Percentiles rank a stretch among this genome's conserved stretches.
These are phyloP conservation scores for Cardiospermum halicacabum DNA, from an alignment of 345 rosid species.

Conservation along the genomic window DNA sequence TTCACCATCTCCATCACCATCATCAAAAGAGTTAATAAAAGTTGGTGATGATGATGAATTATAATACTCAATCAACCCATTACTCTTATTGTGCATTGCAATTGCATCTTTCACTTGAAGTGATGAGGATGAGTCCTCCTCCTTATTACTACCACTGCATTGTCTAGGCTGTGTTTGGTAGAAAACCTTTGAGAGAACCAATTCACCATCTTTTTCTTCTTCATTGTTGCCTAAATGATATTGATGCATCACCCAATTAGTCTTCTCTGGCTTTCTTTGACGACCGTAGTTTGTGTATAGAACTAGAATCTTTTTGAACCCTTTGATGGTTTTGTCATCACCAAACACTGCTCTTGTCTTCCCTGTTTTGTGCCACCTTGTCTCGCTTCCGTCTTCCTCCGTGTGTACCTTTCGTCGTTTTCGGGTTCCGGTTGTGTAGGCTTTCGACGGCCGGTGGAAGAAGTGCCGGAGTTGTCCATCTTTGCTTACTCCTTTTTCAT, in stretches of 20 bases:
- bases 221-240: conserved; percentile 78
- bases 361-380: conserved; percentile 97
- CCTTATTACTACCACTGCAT: conserved; percentile 36
- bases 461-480: conserved; percentile 90
- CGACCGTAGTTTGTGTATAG: conserved; percentile 89
- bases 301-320: conserved; percentile 84
- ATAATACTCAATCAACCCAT: conserved; percentile 29
- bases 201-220: conserved; percentile 88
- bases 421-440: conserved; percentile 89
- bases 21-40: conserved; percentile 23
- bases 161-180: conserved; percentile 92
- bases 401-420: conserved; percentile 77
- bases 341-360: conserved; percentile 64
- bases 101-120: conserved; percentile 16
- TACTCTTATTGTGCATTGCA: conserved; percentile 6
- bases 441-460: conserved; percentile 90
- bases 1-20: conserved; percentile 29
- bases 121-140: too few relatives aligned
- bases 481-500: conserved; percentile 61
- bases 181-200: conserved; percentile 82
- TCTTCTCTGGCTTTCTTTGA: conserved; percentile 82
- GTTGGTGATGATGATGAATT: too few relatives aligned
- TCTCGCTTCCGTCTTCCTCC: conserved; percentile 70
- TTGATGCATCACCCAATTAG: conserved; percentile 98
- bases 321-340: conserved; percentile 44